A percentile compares a stretch with the other conserved stretches of the same genome.
phyloP scores from a whole-genome alignment of 331 rosid genomes.

The Malus hybrid region DNA sequence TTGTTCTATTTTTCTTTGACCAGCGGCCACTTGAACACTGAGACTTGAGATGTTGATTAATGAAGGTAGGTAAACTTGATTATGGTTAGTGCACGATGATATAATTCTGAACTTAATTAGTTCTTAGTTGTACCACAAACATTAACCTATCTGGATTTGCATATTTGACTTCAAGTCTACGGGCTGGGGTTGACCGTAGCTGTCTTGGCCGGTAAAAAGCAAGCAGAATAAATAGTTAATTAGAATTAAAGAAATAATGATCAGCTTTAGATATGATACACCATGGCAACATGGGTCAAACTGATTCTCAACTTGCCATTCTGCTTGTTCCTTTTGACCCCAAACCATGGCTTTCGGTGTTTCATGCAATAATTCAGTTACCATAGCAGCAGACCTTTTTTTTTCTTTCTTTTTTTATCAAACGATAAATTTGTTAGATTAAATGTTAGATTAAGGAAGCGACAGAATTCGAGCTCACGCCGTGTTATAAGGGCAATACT shows the following conservation, averaged over 20 bases:
- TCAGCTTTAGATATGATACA: not conserved
- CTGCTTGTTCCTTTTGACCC: not conserved
- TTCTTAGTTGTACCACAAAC: constrained; percentile 7
- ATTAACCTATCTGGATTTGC: not conserved
- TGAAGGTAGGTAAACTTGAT: constrained; percentile 8
- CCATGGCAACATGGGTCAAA: constrained; percentile 6
- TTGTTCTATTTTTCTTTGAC: not conserved
- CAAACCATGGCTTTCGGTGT: constrained; percentile 20
- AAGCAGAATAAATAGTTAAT: not conserved
- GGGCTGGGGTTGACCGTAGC: constrained; percentile 20
- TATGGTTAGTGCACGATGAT: not conserved
- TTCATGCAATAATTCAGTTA: not conserved
- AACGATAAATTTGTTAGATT: not conserved
- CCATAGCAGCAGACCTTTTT: not conserved
- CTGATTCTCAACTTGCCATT: constrained; percentile 12
- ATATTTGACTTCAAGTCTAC: constrained; percentile 13
- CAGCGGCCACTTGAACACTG: not conserved
- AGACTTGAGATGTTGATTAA: not conserved
- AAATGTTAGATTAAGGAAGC: too few species aligned
- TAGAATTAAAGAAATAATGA: not conserved
- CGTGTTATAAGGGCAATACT: too few species aligned
- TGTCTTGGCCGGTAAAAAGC: constrained; percentile 31
- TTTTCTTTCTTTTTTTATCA: too few species aligned
- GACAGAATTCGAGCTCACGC: too few species aligned
- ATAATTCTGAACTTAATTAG: not conserved